Evolutionary conservation across 2,329 filamentous ascomycete species (phyloP).

Genomic region (Ascosphaera acerosa): DNA sequence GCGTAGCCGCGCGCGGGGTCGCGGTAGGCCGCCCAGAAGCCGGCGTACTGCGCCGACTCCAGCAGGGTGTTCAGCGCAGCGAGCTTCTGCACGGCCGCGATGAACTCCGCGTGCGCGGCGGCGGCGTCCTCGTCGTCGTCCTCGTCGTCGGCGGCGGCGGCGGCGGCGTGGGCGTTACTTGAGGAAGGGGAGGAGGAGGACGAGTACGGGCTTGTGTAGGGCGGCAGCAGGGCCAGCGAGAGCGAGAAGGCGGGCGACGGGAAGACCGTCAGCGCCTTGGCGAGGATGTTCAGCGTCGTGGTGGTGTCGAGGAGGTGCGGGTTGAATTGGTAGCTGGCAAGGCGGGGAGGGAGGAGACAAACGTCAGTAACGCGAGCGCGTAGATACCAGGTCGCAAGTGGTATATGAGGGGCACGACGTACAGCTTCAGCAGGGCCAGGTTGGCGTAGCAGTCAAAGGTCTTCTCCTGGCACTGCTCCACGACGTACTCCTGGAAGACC

Average conservation of each 20-base stretch:
- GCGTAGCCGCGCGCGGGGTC: constrained; percentile 63
- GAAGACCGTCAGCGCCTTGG: constrained; percentile 94
- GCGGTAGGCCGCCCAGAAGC: constrained; percentile 85
- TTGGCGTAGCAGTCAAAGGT: constrained; percentile 94
- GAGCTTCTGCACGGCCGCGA: constrained; percentile 79
- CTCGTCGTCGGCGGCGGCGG: too few relatives aligned
- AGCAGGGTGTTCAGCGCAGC: constrained; percentile 64
- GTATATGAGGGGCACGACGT: too few relatives aligned
- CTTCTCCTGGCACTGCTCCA: constrained; percentile 82
- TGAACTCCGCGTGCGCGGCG: constrained; percentile 28
- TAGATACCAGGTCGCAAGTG: too few relatives aligned
- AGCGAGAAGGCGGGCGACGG: constrained; percentile 88
- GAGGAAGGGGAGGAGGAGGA: constrained; percentile 27
- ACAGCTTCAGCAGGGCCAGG: constrained; percentile 90
- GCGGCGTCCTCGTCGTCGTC: too few relatives aligned
- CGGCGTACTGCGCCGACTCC: constrained; percentile 66
- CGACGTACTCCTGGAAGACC: constrained; percentile 82
- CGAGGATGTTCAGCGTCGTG: constrained; percentile 94
- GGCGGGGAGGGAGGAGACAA: constrained; percentile 2
- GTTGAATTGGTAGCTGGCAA: constrained; percentile 92
- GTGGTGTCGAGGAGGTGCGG: constrained; percentile 92
- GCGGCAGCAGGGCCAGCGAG: constrained; percentile 76
- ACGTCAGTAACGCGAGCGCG: too few relatives aligned
- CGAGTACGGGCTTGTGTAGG: constrained; percentile 43
- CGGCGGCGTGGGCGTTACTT: too few relatives aligned